phyloP scores from a whole-genome alignment of 768 basidiomycete species.

The Russula vinacea region DNA sequence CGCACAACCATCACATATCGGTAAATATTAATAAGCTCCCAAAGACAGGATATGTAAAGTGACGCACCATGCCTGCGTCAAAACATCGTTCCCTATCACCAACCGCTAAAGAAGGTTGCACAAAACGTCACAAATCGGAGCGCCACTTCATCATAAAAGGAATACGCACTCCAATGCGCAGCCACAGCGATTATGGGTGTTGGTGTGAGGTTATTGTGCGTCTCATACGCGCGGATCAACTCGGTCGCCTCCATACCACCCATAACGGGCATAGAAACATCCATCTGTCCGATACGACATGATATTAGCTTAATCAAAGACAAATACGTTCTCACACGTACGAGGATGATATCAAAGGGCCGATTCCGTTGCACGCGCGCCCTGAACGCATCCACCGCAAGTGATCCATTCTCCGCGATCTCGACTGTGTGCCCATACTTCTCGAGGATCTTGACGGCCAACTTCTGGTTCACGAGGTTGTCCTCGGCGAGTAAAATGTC shows the following conservation, averaged over 20 bases:
- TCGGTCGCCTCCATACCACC: slow-evolving; percentile 98
- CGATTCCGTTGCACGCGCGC: slow-evolving; percentile 62
- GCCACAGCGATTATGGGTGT: slow-evolving; percentile 96
- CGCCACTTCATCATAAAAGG: background rate
- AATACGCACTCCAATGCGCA: slow-evolving; percentile 86
- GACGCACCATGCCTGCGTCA: slow-evolving; percentile 61
- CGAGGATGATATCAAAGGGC: slow-evolving; percentile 90
- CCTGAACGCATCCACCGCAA: slow-evolving; percentile 92
- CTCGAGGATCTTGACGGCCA: slow-evolving; percentile 95
- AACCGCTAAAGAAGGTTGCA: slow-evolving; percentile 57
- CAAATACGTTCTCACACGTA: too few relatives aligned
- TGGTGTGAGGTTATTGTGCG: slow-evolving; percentile 60
- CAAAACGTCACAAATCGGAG: background rate
- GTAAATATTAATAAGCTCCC: background rate
- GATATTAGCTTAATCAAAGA: too few relatives aligned
- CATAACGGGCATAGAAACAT: slow-evolving; percentile 98
- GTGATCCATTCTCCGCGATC: slow-evolving; percentile 94
- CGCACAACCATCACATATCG: background rate
- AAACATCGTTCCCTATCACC: slow-evolving; percentile 76
- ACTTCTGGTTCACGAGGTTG: slow-evolving; percentile 92
- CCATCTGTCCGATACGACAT: too few relatives aligned
- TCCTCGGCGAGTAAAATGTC: slow-evolving; percentile 97
- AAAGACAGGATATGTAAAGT: background rate
- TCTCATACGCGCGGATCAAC: slow-evolving; percentile 82
- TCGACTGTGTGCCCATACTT: slow-evolving; percentile 94